Evolutionary conservation across 2,329 filamentous ascomycete species (phyloP).

Genomic region (Acephala macrosclerotiorum): DNA sequence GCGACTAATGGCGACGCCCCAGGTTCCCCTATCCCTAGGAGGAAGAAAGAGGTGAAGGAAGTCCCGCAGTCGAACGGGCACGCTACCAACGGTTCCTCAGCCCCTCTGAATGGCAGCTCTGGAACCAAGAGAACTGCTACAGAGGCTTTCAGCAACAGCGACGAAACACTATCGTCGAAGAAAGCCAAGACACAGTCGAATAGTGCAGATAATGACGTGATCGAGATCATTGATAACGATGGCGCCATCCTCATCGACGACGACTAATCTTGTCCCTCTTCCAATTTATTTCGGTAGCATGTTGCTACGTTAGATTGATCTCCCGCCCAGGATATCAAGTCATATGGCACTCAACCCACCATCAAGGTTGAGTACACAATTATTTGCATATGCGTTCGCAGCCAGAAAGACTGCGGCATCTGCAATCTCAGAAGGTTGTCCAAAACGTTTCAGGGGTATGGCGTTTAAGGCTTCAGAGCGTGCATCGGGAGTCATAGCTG

Average conservation of each 20-base stretch:
- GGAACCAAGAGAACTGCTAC: slow-evolving; percentile 44
- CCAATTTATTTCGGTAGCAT: slow-evolving; percentile 28
- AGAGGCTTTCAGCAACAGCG: slow-evolving; percentile 30
- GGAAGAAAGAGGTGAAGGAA: slow-evolving; percentile 30
- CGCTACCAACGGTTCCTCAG: slow-evolving; percentile 15
- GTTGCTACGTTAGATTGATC: slow-evolving; percentile 8
- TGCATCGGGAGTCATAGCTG: slow-evolving; percentile 52
- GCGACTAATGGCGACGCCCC: slow-evolving; percentile 21
- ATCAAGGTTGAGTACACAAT: slow-evolving; percentile 85
- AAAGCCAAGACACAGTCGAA: slow-evolving; percentile 49
- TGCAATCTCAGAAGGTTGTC: slow-evolving; percentile 75
- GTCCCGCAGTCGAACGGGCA: slow-evolving; percentile 30
- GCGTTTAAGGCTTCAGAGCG: slow-evolving; percentile 47
- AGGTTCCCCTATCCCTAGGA: slow-evolving; percentile 38
- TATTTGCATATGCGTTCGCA: slow-evolving; percentile 83
- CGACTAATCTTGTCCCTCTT: slow-evolving; percentile 51
- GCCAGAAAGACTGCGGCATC: slow-evolving; percentile 82
- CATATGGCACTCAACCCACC: slow-evolving; percentile 78
- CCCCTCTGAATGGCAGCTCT: slow-evolving; percentile 22
- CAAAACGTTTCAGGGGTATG: slow-evolving; percentile 74
- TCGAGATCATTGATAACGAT: slow-evolving; percentile 49
- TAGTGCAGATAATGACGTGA: slow-evolving; percentile 45
- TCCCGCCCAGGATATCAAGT: slow-evolving; percentile 34
- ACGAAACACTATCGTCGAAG: slow-evolving; percentile 32
- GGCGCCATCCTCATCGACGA: slow-evolving; percentile 72